Percentiles rank a stretch among this genome's conserved stretches.
Conservation (phyloP, 306 rosid genomes). For the Pyrus communis region DNA sequence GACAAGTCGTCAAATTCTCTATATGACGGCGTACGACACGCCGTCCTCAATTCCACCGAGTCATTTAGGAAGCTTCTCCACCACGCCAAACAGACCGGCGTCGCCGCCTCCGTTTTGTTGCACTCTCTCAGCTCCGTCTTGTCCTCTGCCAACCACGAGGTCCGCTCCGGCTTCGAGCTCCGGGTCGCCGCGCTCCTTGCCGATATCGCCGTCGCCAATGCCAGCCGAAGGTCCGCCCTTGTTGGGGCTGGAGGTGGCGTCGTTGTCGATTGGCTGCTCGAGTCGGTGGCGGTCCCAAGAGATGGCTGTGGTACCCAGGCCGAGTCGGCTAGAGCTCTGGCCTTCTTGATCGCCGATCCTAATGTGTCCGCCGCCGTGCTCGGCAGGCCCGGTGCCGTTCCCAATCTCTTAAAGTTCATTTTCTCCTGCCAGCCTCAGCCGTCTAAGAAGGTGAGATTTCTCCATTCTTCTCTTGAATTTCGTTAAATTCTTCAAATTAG, state of each 20-base stretch:
- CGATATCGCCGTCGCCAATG: conserved; percentile 78
- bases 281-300: conserved; percentile 68
- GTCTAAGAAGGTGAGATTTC: conserved; percentile 51
- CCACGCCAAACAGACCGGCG: conserved; percentile 64
- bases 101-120: conserved; percentile 76
- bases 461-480: background rate
- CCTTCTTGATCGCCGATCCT: conserved; percentile 83
- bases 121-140: conserved; percentile 74
- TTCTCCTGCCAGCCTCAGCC: conserved; percentile 85
- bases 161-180: conserved; percentile 85
- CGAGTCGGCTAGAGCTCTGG: conserved; percentile 91
- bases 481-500: background rate
- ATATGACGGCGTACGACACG: conserved; percentile 34
- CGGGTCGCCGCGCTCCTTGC: conserved; percentile 87
- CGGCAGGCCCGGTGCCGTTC: conserved; percentile 76
- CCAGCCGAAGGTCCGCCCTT: conserved; percentile 66
- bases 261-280: conserved; percentile 89
- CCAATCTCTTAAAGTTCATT: conserved; percentile 77
- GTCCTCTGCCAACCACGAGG: conserved; percentile 90
- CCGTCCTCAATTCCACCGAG: conserved; percentile 37
- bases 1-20: conserved; percentile 29
- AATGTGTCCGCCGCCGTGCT: conserved; percentile 70
- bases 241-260: conserved; percentile 91
- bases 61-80: conserved; percentile 45
- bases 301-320: conserved; percentile 72